Conservation (phyloP, 306 rosid genomes). For the Styphnolobium japonicum region DNA sequence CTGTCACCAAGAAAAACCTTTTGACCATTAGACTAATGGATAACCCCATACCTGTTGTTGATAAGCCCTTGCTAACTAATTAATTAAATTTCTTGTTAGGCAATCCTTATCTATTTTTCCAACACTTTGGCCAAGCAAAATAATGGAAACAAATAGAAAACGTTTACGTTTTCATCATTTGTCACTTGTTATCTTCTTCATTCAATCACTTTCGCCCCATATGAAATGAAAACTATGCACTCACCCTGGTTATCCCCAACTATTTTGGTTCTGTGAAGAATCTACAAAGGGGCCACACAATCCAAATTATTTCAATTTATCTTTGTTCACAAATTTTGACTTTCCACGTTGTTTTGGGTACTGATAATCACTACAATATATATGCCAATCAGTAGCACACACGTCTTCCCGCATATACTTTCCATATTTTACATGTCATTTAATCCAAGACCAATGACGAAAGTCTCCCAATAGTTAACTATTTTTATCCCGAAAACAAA, state of each 20-base stretch:
- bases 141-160: not conserved
- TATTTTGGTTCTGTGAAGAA: not conserved
- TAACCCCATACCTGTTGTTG: not conserved
- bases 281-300: not conserved
- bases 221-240: conserved; percentile 4
- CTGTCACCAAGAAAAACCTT: not conserved
- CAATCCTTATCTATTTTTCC: not conserved
- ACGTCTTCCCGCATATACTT: not conserved
- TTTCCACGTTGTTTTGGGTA: not conserved
- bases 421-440: conserved; percentile 19
- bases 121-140: not conserved
- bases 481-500: not conserved
- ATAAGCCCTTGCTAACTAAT: not conserved
- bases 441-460: not conserved
- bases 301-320: not conserved
- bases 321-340: conserved; percentile 22
- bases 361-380: not conserved
- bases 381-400: not conserved
- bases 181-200: not conserved
- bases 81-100: not conserved
- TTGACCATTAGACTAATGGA: not conserved
- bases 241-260: not conserved
- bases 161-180: not conserved
- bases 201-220: not conserved
- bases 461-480: not conserved